Conservation (phyloP, 2,329 filamentous ascomycete genomes). For the Colletotrichum coccodes region DNA sequence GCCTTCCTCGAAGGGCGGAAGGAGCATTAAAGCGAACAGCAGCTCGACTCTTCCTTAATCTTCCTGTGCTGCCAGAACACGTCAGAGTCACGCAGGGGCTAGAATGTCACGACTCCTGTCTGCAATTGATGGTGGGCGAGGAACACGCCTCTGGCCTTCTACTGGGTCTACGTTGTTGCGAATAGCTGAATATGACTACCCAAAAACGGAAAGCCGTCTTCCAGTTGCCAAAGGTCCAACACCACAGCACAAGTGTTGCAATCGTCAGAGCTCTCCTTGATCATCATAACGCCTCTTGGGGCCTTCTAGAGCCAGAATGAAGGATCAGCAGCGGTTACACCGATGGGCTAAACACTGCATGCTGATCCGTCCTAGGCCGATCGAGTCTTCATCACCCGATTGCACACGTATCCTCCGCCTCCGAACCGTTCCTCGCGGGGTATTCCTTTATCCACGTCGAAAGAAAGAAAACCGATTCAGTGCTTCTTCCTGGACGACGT, state of each 20-base stretch:
- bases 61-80: too few relatives aligned
- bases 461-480: constrained; percentile 41
- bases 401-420: constrained; percentile 31
- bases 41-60: not conserved
- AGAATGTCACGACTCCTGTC: not conserved
- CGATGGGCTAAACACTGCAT: constrained; percentile 36
- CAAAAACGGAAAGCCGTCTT: not conserved
- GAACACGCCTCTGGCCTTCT: constrained; percentile 6
- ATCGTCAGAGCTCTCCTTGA: constrained; percentile 71
- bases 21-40: not conserved
- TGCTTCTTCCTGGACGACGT: constrained; percentile 72
- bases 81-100: not conserved
- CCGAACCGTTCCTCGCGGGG: not conserved
- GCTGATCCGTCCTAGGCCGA: constrained; percentile 20
- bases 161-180: constrained; percentile 14
- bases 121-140: not conserved
- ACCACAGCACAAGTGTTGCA: constrained; percentile 23
- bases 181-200: not conserved
- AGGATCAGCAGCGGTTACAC: constrained; percentile 51
- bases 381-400: constrained; percentile 60
- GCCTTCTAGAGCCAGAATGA: constrained; percentile 50
- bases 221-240: not conserved
- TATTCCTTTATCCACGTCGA: not conserved
- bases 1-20: not conserved
- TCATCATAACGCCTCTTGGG: constrained; percentile 54